A percentile compares a stretch with the other conserved stretches of the same genome.
Evolutionary conservation across 768 basidiomycete species (phyloP).

Genomic region (Mycena venus): DNA sequence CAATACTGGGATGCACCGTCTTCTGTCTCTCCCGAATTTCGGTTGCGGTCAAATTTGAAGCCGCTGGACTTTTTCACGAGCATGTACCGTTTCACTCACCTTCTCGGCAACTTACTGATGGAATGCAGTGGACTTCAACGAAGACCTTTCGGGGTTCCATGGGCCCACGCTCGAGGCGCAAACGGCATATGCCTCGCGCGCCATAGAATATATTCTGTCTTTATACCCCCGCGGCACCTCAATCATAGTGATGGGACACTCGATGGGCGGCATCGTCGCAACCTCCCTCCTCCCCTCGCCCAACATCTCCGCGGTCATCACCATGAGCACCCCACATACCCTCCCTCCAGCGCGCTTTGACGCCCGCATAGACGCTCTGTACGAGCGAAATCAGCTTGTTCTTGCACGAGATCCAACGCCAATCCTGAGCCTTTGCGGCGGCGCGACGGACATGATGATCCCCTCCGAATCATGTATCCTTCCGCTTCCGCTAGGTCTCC

Average conservation of each 20-base stretch:
- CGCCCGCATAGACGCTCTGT: slow-evolving; percentile 80
- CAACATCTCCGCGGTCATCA: slow-evolving; percentile 83
- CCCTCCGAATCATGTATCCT: slow-evolving; percentile 91
- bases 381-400: slow-evolving; percentile 57
- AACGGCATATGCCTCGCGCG: slow-evolving; percentile 77
- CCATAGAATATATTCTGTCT: slow-evolving; percentile 84
- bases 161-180: slow-evolving; percentile 89
- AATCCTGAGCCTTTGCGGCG: slow-evolving; percentile 90
- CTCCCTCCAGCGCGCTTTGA: slow-evolving; percentile 93
- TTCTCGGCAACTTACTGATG: too few species aligned
- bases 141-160: slow-evolving; percentile 96
- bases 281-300: slow-evolving; percentile 79
- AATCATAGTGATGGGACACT: slow-evolving; percentile 90
- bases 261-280: slow-evolving; percentile 97
- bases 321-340: slow-evolving; percentile 95
- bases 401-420: slow-evolving; percentile 67
- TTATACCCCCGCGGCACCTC: slow-evolving; percentile 74
- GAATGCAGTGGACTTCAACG: slow-evolving; percentile 87
- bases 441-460: slow-evolving; percentile 92
- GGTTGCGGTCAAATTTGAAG: slow-evolving; percentile 56
- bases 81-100: slow-evolving; percentile 56
- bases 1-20: slow-evolving; percentile 81
- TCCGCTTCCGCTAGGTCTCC: slow-evolving; percentile 39
- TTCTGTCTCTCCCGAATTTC: slow-evolving; percentile 66
- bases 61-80: slow-evolving; percentile 91